These are phyloP conservation scores for Aleurites moluccanus DNA, from an alignment of 441 rosid genomes.

Conservation along the genomic window DNA sequence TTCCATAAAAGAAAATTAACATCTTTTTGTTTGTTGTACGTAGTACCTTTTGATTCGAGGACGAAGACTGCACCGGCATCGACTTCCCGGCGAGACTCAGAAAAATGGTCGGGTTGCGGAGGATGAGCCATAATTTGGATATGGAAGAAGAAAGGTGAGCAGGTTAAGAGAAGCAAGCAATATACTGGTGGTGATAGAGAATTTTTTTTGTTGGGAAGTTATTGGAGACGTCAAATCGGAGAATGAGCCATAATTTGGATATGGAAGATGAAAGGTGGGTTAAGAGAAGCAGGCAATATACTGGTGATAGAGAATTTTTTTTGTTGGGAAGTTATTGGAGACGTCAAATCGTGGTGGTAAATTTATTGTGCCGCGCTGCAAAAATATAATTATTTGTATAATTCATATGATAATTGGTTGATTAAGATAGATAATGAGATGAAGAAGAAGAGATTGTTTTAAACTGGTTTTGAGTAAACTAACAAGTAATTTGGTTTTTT, in stretches of 20 bases:
- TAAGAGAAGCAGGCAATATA: not conserved
- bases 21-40: too few species aligned
- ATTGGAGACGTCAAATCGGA: slow-evolving; percentile 18
- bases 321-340: not conserved
- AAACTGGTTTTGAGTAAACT: too few species aligned
- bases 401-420: too few species aligned
- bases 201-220: too few species aligned
- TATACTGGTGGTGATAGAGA: not conserved
- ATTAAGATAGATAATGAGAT: too few species aligned
- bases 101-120: slow-evolving; percentile 36
- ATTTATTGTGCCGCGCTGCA: not conserved
- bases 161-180: not conserved
- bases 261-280: not conserved
- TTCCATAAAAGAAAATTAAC: too few species aligned
- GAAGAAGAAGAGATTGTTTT: too few species aligned
- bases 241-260: slow-evolving; percentile 44
- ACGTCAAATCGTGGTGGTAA: not conserved
- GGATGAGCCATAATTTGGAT: slow-evolving; percentile 44
- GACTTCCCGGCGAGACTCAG: slow-evolving; percentile 34
- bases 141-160: not conserved
- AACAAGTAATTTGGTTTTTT: not conserved
- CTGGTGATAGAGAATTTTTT: not conserved
- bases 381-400: too few species aligned
- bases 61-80: slow-evolving; percentile 93
- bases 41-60: slow-evolving; percentile 79